Evolutionary conservation across 2,329 filamentous ascomycete genomes (phyloP).

Genomic region (Phialophora macrospora): DNA sequence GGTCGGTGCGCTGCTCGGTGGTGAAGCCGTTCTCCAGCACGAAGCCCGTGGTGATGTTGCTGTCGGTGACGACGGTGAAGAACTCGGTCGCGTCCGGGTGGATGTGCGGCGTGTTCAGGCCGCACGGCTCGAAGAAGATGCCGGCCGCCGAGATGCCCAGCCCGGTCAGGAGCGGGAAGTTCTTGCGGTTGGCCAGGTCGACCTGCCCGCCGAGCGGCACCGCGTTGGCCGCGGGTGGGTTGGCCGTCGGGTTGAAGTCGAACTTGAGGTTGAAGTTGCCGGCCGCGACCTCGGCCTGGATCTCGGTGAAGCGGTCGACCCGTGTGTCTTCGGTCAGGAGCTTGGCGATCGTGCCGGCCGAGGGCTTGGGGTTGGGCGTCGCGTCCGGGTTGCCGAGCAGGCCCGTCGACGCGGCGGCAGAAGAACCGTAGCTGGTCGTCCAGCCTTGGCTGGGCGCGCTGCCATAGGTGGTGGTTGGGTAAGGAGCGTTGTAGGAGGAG

Average conservation of each 20-base stretch:
- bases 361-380: constrained; percentile 34
- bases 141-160: constrained; percentile 37
- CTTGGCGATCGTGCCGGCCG: constrained; percentile 34
- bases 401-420: not conserved
- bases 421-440: constrained; percentile 22
- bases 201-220: constrained; percentile 41
- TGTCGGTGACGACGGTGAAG: constrained; percentile 51
- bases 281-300: constrained; percentile 31
- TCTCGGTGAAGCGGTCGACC: constrained; percentile 34
- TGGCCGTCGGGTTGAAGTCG: constrained; percentile 40
- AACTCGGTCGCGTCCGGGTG: constrained; percentile 57
- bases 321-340: constrained; percentile 36
- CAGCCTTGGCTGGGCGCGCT: constrained; percentile 2
- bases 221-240: constrained; percentile 26
- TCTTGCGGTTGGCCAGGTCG: constrained; percentile 37
- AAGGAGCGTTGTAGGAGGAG: constrained; percentile 3
- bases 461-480: constrained; percentile 9
- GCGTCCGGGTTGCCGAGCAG: constrained; percentile 27
- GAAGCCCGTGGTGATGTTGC: constrained; percentile 50
- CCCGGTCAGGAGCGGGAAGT: constrained; percentile 39
- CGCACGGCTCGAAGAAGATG: constrained; percentile 46
- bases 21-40: constrained; percentile 54
- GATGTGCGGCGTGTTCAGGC: constrained; percentile 56
- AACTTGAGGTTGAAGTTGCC: constrained; percentile 38
- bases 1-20: constrained; percentile 48